A percentile compares a stretch with the other conserved stretches of the same genome.
These are phyloP conservation scores for Fonsecaea nubica DNA, from an alignment of 2,329 filamentous ascomycete genomes.

Conservation along the genomic window DNA sequence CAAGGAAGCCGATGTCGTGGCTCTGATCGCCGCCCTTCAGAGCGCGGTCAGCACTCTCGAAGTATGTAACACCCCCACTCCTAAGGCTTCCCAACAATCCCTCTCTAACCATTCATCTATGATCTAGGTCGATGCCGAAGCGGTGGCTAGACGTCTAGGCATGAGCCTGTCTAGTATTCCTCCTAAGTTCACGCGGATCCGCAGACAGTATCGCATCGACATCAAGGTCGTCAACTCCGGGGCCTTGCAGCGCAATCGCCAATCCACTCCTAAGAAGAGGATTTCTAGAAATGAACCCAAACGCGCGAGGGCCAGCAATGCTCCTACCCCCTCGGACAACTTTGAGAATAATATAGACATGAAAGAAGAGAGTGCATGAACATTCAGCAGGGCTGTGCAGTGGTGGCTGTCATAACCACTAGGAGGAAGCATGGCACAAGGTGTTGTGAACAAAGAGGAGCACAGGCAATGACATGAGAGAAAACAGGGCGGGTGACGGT, in stretches of 20 bases:
- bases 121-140: constrained; percentile 31
- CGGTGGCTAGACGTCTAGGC: constrained; percentile 32
- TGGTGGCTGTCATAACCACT: not conserved
- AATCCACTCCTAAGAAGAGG: constrained; percentile 34
- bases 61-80: constrained; percentile 8
- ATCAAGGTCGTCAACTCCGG: constrained; percentile 38
- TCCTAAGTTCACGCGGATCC: constrained; percentile 33
- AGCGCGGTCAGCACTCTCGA: constrained; percentile 35
- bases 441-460: too few species aligned
- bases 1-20: constrained; percentile 33
- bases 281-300: constrained; percentile 10
- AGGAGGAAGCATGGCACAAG: too few species aligned
- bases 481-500: too few species aligned
- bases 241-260: constrained; percentile 32
- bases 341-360: not conserved
- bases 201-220: constrained; percentile 34
- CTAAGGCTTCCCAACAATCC: not conserved
- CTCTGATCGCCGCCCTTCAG: constrained; percentile 34
- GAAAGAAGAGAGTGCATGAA: not conserved
- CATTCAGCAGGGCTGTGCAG: not conserved
- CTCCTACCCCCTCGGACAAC: not conserved
- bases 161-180: constrained; percentile 35
- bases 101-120: not conserved
- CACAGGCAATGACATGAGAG: too few species aligned
- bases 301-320: not conserved